Base-by-base conservation (phyloP, 2,329 filamentous ascomycete genomes). In the Xylaria sp. region DNA sequence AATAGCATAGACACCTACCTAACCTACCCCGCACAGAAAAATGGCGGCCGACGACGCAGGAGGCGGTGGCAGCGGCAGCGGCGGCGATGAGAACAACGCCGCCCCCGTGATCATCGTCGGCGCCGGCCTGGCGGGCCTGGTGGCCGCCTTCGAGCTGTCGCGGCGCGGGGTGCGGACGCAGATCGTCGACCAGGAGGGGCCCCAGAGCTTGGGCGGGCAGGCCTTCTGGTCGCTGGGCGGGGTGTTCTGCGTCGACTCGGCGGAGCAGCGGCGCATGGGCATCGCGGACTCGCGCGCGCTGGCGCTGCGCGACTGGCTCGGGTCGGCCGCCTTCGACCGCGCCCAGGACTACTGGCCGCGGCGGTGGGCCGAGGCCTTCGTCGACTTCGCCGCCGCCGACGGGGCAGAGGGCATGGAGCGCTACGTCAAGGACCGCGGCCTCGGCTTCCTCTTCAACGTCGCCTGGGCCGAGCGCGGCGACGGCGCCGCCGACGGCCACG, bases 141-240 rank as follows among this genome's bases (percentile, higher is more conserved):
- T 85, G 17, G 80, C 83, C 2, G 82, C 82, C 40, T 82, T 77
- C 60, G 82, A 85, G 70, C 76, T 85, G 6, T 72, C 77, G 13
- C 71, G 76, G 63, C 78, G 74, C 54, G 71, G 74, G 46, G 71
- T 85, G n/a, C 76, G 75, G 2, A 74, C 74, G 34, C 54, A 85
- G 44, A 68, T 85, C 39, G 48, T 86, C 46, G 84, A 86, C 69
- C 83, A 86, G 64, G 83, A 86, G 65, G 81, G 79, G 53, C 75
- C 73, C 24, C 68, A 74, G 56, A 85, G 76, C 61, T 72, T 86
- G 8, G 84, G 84, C 54, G 83, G 83, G 2, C 83, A 86, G 67
- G 83, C 83, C 6, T 86, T 85, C 65, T 86, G 83, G 82, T 86
- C 83, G 2, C 76, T 86, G 1, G 84, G 83, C 29, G 83, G 83